phyloP scores from a whole-genome alignment of 73 alveolate species.

The Tetrahymena thermophila region DNA sequence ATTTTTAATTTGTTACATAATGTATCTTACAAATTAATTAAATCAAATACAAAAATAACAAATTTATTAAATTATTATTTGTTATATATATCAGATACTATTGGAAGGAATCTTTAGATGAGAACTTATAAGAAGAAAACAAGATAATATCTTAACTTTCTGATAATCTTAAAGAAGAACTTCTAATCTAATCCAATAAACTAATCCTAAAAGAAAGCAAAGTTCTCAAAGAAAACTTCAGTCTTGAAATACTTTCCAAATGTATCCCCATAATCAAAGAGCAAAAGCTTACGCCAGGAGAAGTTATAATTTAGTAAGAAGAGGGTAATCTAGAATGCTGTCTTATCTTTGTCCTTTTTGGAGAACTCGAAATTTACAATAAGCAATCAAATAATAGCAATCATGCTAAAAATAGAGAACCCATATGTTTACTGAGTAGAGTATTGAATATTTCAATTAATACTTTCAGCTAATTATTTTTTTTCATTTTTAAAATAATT shows the following conservation, averaged over 20 bases:
- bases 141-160: background rate
- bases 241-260: background rate
- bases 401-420: background rate
- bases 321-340: background rate
- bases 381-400: background rate
- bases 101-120: background rate
- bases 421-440: background rate
- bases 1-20: background rate
- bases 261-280: background rate
- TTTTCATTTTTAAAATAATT: no score
- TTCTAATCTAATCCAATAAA: background rate
- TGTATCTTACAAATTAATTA: background rate
- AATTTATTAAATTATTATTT: background rate
- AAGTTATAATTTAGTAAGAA: background rate
- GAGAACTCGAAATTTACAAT: background rate
- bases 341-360: background rate
- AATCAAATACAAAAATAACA: background rate
- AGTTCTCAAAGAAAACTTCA: background rate
- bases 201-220: background rate
- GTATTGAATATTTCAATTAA: background rate
- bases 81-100: background rate
- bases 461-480: no score
- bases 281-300: background rate
- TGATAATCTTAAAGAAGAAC: background rate
- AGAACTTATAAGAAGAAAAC: background rate